Evolutionary conservation across 208 protist species (phyloP).

Genomic region (Wallacemonas sp.): DNA sequence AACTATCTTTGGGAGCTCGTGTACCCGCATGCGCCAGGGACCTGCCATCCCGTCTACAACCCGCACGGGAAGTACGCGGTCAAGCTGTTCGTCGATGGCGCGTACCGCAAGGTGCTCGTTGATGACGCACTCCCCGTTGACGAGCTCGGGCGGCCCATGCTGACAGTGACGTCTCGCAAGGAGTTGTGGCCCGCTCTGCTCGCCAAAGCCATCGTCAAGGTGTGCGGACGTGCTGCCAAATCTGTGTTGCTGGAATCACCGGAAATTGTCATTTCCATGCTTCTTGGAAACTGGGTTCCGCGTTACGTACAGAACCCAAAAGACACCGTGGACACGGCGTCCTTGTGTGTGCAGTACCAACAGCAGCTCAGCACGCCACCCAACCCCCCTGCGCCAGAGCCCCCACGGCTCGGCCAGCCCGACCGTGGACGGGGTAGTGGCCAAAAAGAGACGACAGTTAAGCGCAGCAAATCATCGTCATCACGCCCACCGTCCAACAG

Average conservation of each 20-base stretch:
- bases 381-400: neutral
- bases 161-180: slow-evolving; percentile 65
- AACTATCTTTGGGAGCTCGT: slow-evolving; percentile 91
- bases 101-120: slow-evolving; percentile 81
- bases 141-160: slow-evolving; percentile 69
- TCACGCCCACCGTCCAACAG: neutral
- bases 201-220: slow-evolving; percentile 86
- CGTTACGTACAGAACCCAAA: slow-evolving; percentile 50
- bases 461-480: neutral
- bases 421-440: neutral
- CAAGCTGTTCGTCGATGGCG: slow-evolving; percentile 86
- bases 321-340: slow-evolving; percentile 36
- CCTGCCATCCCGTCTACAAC: slow-evolving; percentile 90
- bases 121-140: slow-evolving; percentile 89
- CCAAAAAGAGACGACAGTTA: neutral
- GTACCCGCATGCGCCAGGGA: slow-evolving; percentile 78
- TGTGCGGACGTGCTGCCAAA: slow-evolving; percentile 17
- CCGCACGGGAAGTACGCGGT: slow-evolving; percentile 90
- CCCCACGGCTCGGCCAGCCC: neutral
- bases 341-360: slow-evolving; percentile 39
- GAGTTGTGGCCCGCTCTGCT: slow-evolving; percentile 90
- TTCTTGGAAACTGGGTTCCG: slow-evolving; percentile 82
- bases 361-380: slow-evolving; percentile 18
- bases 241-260: slow-evolving; percentile 19
- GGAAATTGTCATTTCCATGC: slow-evolving; percentile 51